Conservation (phyloP, 2,329 filamentous ascomycete species). For the Xylaria sp. region DNA sequence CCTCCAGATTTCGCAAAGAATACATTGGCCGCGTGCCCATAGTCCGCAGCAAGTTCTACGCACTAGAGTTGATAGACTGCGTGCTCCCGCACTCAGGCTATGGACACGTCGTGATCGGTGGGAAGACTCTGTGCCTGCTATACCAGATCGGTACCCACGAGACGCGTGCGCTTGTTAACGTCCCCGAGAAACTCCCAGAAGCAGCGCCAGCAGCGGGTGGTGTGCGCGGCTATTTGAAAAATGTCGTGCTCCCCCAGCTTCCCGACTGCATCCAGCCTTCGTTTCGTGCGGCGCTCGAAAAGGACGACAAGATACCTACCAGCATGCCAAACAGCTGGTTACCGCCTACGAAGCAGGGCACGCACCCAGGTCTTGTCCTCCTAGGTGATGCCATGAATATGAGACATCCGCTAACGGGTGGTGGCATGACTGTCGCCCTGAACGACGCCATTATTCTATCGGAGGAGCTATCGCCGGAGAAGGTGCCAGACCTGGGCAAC, state of each 20-base stretch:
- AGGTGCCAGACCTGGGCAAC: constrained; percentile 73
- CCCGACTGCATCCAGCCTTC: constrained; percentile 74
- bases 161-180: constrained; percentile 87
- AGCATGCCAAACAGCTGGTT: constrained; percentile 98
- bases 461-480: constrained; percentile 71
- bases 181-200: constrained; percentile 77
- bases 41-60: constrained; percentile 88
- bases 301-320: constrained; percentile 71
- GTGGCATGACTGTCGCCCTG: constrained; percentile 97
- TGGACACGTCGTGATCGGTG: constrained; percentile 86
- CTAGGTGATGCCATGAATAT: constrained; percentile 98
- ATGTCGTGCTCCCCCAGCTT: constrained; percentile 78
- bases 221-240: constrained; percentile 81
- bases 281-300: constrained; percentile 76
- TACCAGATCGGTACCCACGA: constrained; percentile 98
- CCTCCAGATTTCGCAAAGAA: constrained; percentile 86
- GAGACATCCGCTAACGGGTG: constrained; percentile 96
- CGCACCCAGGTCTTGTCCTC: constrained; percentile 74
- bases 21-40: constrained; percentile 70
- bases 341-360: constrained; percentile 74
- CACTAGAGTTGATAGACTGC: constrained; percentile 88
- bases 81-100: constrained; percentile 75
- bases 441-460: constrained; percentile 85
- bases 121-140: constrained; percentile 78
- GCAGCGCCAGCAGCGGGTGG: constrained; percentile 78